Conservation (phyloP, 73 alveolate genomes). For the Stentor roeselii region DNA sequence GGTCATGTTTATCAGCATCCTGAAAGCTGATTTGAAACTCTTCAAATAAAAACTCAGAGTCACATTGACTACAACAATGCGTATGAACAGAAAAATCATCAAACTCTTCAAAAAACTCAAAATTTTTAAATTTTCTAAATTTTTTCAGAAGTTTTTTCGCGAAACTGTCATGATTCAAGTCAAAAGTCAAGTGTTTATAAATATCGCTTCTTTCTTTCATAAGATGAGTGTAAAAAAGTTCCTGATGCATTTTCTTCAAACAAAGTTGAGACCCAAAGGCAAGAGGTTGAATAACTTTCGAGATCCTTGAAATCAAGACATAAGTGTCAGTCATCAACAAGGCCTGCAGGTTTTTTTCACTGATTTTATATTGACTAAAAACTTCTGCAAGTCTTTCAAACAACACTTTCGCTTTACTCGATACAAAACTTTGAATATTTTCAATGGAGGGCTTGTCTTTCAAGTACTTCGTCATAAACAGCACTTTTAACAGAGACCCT, state of each 20-base stretch:
- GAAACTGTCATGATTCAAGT: background rate
- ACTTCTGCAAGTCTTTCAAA: background rate
- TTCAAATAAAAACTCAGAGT: background rate
- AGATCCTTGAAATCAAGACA: too few relatives aligned
- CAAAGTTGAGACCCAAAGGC: too few relatives aligned
- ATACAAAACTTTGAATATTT: too few relatives aligned
- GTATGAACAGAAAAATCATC: background rate
- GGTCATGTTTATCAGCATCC: too few relatives aligned
- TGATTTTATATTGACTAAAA: background rate
- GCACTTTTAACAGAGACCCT: too few relatives aligned
- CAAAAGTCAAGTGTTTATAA: background rate
- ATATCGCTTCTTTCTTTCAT: background rate
- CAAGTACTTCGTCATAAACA: too few relatives aligned
- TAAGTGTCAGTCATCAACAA: too few relatives aligned
- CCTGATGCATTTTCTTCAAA: background rate
- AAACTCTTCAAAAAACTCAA: background rate
- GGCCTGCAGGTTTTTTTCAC: too few relatives aligned
- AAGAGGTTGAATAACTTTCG: too few relatives aligned
- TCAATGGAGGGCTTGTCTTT: background rate
- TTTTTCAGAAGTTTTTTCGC: background rate
- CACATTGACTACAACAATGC: background rate
- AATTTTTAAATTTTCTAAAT: background rate
- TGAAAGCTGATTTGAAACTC: too few relatives aligned
- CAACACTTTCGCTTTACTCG: background rate
- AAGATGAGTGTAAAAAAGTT: background rate